Conservation (phyloP, 345 rosid genomes). For the Lagerstroemia speciosa region DNA sequence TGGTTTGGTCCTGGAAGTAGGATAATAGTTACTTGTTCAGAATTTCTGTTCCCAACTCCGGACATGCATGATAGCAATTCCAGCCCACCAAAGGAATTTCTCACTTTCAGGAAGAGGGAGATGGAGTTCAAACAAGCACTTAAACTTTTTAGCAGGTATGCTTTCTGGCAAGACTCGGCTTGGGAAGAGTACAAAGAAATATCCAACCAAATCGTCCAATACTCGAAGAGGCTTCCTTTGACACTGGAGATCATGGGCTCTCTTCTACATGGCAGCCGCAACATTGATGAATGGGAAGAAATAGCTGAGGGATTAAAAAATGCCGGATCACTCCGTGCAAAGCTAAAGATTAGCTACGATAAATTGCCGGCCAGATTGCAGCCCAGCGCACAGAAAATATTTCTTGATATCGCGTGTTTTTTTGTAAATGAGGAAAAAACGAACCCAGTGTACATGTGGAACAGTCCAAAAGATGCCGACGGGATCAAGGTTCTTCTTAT, state of each 20-base stretch:
- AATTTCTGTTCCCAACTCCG: background rate
- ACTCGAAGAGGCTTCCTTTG: background rate
- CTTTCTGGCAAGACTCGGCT: background rate
- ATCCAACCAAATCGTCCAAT: accelerated
- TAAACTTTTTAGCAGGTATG: background rate
- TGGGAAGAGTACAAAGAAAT: background rate
- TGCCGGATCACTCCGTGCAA: background rate
- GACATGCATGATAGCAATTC: background rate
- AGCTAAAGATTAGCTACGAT: background rate
- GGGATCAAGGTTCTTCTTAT: background rate
- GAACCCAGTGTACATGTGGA: background rate
- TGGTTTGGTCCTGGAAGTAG: constrained; percentile 3
- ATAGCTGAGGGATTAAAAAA: background rate
- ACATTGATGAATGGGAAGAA: background rate
- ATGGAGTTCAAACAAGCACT: background rate
- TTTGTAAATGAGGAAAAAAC: background rate
- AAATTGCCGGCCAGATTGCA: too few relatives aligned
- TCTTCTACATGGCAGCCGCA: background rate
- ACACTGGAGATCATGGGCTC: background rate
- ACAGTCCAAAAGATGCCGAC: background rate
- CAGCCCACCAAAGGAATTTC: background rate
- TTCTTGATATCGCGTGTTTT: constrained; percentile 3
- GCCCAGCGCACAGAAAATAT: background rate
- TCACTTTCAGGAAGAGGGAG: background rate
- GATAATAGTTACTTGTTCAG: background rate